Conservation (phyloP, 257 asterid genomes). For the Primulina eburnea region DNA sequence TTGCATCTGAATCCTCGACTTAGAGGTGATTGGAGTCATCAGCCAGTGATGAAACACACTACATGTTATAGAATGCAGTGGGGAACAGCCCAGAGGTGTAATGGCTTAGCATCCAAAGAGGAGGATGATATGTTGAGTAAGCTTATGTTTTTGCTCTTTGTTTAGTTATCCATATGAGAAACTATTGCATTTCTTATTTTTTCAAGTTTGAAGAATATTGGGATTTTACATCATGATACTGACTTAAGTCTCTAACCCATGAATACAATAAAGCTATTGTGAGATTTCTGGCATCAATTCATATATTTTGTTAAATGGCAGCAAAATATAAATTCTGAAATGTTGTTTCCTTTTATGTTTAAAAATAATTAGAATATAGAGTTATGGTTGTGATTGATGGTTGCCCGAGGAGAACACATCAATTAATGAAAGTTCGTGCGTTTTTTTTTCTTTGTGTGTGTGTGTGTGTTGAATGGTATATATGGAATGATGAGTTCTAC, state of each 20-base stretch:
- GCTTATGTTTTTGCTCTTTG: slow-evolving; percentile 24
- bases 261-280: slow-evolving; percentile 1
- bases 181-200: not conserved
- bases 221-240: slow-evolving; percentile 16
- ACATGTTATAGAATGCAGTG: slow-evolving; percentile 98
- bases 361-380: not conserved
- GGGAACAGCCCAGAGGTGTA: slow-evolving; percentile 90
- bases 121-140: slow-evolving; percentile 88
- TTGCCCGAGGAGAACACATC: not conserved
- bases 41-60: slow-evolving; percentile 91
- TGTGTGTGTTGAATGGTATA: not conserved
- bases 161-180: slow-evolving; percentile 11
- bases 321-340: slow-evolving; percentile 8
- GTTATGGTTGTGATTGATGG: not conserved
- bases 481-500: not conserved
- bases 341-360: slow-evolving; percentile 4
- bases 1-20: slow-evolving; percentile 92
- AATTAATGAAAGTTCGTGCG: not conserved
- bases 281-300: slow-evolving; percentile 10
- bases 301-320: not conserved
- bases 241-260: not conserved
- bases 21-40: slow-evolving; percentile 96
- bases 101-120: slow-evolving; percentile 71
- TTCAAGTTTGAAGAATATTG: not conserved
- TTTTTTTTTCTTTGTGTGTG: no score